Evolutionary conservation across 331 rosid species (phyloP).

Genomic region (Cucumis variabilis): DNA sequence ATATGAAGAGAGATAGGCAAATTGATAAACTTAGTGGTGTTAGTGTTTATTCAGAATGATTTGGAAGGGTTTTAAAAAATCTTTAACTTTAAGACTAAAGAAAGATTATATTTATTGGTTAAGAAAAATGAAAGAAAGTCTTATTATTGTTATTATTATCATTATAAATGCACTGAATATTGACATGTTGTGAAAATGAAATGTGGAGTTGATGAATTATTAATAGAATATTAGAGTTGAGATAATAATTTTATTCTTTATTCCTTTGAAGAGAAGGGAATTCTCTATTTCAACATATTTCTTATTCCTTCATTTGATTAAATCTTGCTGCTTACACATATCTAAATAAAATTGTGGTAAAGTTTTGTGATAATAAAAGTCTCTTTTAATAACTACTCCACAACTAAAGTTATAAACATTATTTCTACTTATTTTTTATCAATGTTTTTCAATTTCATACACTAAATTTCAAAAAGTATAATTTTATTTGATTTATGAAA

Average conservation of each 20-base stretch:
- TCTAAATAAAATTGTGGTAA: too few species aligned
- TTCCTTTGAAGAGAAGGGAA: background rate
- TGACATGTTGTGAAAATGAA: conserved; percentile 21
- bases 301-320: background rate
- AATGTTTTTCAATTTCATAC: too few species aligned
- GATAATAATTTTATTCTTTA: background rate
- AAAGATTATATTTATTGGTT: background rate
- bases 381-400: too few species aligned
- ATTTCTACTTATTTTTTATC: too few species aligned
- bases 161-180: background rate
- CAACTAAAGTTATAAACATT: too few species aligned
- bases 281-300: background rate
- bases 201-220: background rate
- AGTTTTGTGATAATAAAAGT: too few species aligned
- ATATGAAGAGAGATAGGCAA: too few species aligned
- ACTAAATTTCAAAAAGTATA: too few species aligned
- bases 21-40: too few species aligned
- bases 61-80: background rate
- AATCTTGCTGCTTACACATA: background rate
- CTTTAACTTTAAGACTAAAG: background rate
- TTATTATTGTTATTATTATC: background rate
- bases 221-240: background rate
- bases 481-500: too few species aligned
- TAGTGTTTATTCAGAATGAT: too few species aligned
- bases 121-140: background rate